Evolutionary conservation across 441 rosid species (phyloP).

Genomic region (Metrosideros polymorpha): DNA sequence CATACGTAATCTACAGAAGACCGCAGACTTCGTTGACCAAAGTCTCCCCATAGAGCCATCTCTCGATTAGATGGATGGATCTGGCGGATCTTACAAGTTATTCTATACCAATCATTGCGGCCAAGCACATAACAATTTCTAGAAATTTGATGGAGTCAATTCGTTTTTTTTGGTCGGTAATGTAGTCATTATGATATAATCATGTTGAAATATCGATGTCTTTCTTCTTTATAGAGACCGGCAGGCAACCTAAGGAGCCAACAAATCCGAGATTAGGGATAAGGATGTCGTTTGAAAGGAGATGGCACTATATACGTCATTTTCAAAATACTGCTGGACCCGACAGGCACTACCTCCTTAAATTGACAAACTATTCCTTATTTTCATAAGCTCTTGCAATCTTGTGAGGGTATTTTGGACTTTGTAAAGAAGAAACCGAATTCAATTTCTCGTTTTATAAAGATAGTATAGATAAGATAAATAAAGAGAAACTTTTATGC

Average conservation of each 20-base stretch:
- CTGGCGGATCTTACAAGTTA: not conserved
- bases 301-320: not conserved
- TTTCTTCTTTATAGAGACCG: not conserved
- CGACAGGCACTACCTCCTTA: not conserved
- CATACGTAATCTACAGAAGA: not conserved
- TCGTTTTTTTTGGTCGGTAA: no score
- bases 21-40: not conserved
- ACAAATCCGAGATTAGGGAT: not conserved
- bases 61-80: not conserved
- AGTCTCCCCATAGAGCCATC: not conserved
- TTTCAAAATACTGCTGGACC: not conserved
- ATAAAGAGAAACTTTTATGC: not conserved
- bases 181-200: no score
- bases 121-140: not conserved
- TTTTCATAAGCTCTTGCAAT: not conserved
- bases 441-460: not conserved
- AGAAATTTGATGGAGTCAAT: no score
- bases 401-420: not conserved
- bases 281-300: not conserved
- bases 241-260: accelerated
- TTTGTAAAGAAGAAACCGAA: not conserved
- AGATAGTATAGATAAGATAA: not conserved
- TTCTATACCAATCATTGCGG: not conserved
- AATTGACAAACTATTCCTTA: not conserved
- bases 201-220: not conserved